These are phyloP conservation scores for Cladosporium sp. DNA, from an alignment of 2,329 filamentous ascomycete species.

Conservation along the genomic window DNA sequence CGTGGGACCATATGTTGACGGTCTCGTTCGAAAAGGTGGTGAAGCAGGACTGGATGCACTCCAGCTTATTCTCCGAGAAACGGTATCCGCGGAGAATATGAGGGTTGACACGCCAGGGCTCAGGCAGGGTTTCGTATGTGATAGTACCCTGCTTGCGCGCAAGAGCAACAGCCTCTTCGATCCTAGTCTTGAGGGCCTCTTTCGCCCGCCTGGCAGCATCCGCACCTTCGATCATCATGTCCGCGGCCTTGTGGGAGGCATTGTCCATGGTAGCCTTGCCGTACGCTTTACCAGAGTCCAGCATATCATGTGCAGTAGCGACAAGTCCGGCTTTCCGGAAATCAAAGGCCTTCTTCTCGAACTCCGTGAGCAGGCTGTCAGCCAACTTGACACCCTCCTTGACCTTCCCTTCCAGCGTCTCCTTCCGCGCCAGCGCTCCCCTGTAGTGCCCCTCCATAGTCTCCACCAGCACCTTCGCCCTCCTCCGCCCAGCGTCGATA, in stretches of 20 bases:
- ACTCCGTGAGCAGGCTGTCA: slow-evolving; percentile 76
- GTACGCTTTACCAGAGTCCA: slow-evolving; percentile 72
- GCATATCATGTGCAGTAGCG: slow-evolving; percentile 62
- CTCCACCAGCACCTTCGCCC: slow-evolving; percentile 84
- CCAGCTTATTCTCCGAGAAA: slow-evolving; percentile 84
- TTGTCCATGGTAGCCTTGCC: slow-evolving; percentile 76
- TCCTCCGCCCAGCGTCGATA: slow-evolving; percentile 75
- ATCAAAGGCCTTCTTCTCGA: slow-evolving; percentile 75
- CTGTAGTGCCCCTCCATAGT: slow-evolving; percentile 84
- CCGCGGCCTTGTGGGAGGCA: slow-evolving; percentile 65
- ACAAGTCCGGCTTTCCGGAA: slow-evolving; percentile 71
- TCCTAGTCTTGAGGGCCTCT: slow-evolving; percentile 49
- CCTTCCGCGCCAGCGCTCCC: slow-evolving; percentile 74
- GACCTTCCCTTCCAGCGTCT: slow-evolving; percentile 86
- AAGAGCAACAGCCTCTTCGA: slow-evolving; percentile 78
- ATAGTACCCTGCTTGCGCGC: slow-evolving; percentile 80
- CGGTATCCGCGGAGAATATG: slow-evolving; percentile 90
- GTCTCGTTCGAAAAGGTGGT: slow-evolving; percentile 86
- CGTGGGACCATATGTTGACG: slow-evolving; percentile 97
- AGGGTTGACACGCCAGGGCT: slow-evolving; percentile 90
- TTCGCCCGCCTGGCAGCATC: slow-evolving; percentile 78
- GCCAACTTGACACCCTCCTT: slow-evolving; percentile 79
- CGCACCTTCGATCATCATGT: slow-evolving; percentile 73
- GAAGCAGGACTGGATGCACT: slow-evolving; percentile 71
- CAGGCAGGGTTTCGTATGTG: slow-evolving; percentile 80